Base-by-base conservation (phyloP, 108 stramenopile species). In the Stephanodiscus minutulus region DNA sequence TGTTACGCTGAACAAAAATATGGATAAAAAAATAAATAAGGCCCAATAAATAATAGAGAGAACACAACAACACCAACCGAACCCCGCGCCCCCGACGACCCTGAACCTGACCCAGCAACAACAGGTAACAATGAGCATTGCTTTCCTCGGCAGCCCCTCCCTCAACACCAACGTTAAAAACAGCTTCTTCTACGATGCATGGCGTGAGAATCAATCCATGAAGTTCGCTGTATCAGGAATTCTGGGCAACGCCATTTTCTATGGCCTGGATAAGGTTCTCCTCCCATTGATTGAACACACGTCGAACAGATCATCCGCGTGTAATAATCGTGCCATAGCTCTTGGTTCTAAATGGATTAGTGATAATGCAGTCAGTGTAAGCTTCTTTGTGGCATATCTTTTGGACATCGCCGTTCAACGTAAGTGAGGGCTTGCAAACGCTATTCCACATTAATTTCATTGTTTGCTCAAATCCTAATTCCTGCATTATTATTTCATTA, bases 371-470 rank as follows among this genome's bases (percentile, higher is more conserved):
- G 81, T 41, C 33, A 81, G 75, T 52, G 59, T 82, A 0, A 77
- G 72, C 37, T 82, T 82, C 28, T 77, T 77, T 18, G 43, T 77
- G n/a, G 76, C 81, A 6, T 82, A 82, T 68, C 25, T 77, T 10
- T 24, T 82, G 15, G 76, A 82, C 22, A 82, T 77, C 35, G 1
- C 55, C 20, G 43, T 77, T 13, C 81, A 79, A 41, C 77, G 69
- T 70, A 31, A 53, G 68, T 69, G 2, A 52, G 22, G 9, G 2
- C 8, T 25, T 55, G n/a, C 25, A 21, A 52, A 5, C 37, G 35
- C 10, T 28, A 11, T 21, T n/a, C 15, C 17, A 55, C 2, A 11
- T 64, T 18, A 13, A 28, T 43, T 36, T 28, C 35, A 18, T 29
- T 27, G 5, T 53, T 11, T n/a, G 66, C 33, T 66, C 48, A n/a